Percentiles rank a stretch among this genome's conserved stretches.
Evolutionary conservation across 176 grass and related monocot genomes (phyloP).

Genomic region (Musa acuminata): DNA sequence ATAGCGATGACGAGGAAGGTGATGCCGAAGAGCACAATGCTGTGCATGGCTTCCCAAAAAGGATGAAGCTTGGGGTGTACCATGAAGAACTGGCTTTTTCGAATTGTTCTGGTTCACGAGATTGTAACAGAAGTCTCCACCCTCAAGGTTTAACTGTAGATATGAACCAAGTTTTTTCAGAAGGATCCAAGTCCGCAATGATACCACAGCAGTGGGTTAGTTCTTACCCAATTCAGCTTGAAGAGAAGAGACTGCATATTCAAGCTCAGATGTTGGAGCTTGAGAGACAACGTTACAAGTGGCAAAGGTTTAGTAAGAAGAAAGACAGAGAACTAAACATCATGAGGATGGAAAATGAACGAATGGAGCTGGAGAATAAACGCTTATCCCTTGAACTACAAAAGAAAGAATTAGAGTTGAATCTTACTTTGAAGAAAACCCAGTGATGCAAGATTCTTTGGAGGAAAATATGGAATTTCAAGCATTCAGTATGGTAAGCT

Average conservation of each 20-base stretch:
- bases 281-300: conserved; percentile 55
- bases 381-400: conserved; percentile 51
- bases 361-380: conserved; percentile 63
- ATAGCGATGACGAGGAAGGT: conserved; percentile 49
- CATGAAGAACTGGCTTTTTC: conserved; percentile 35
- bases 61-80: conserved; percentile 25
- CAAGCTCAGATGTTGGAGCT: conserved; percentile 47
- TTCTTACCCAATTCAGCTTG: conserved; percentile 42
- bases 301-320: conserved; percentile 46
- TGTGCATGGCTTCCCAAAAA: conserved; percentile 43
- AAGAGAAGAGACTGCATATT: conserved; percentile 39
- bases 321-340: conserved; percentile 66
- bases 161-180: conserved; percentile 42
- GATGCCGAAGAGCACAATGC: conserved; percentile 37
- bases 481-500: too few relatives aligned
- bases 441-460: neutral
- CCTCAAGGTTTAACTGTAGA: conserved; percentile 28
- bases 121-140: conserved; percentile 27
- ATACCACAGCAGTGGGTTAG: conserved; percentile 24
- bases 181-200: conserved; percentile 27
- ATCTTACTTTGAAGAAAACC: conserved; percentile 36
- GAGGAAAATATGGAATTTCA: too few relatives aligned
- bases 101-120: conserved; percentile 28
- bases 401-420: conserved; percentile 50
- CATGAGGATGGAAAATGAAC: conserved; percentile 66